These are phyloP conservation scores for Sclerotinia sclerotiorum DNA, from an alignment of 2,329 filamentous ascomycete species.

Conservation along the genomic window DNA sequence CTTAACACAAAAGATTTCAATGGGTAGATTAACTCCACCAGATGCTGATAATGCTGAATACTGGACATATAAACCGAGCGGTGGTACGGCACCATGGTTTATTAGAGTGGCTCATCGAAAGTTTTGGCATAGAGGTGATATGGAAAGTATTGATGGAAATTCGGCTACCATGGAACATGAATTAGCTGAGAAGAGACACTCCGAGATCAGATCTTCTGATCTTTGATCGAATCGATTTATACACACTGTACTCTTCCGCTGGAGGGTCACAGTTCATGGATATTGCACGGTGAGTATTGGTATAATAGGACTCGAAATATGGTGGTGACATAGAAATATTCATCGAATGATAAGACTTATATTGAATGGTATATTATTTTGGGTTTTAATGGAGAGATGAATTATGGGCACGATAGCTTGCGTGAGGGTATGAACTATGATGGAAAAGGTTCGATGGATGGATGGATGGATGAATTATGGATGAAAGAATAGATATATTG, in stretches of 20 bases:
- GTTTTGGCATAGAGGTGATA: conserved; percentile 29
- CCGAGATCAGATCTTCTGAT: conserved; percentile 6
- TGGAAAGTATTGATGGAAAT: conserved; percentile 23
- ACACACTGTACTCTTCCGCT: background rate
- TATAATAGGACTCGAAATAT: too few species aligned
- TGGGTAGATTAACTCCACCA: conserved; percentile 50
- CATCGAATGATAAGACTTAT: too few species aligned
- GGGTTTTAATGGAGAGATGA: background rate
- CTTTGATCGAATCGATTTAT: conserved; percentile 5
- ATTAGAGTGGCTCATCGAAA: conserved; percentile 38
- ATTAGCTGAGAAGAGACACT: conserved; percentile 20
- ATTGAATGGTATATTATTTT: too few species aligned
- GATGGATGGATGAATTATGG: background rate
- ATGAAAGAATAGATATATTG: background rate
- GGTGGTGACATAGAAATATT: background rate
- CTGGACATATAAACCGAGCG: conserved; percentile 52
- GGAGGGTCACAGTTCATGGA: too few species aligned
- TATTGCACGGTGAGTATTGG: background rate
- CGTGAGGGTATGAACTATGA: background rate
- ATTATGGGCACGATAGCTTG: background rate
- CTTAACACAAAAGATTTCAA: conserved; percentile 48
- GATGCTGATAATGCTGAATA: conserved; percentile 56
- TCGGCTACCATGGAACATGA: conserved; percentile 21
- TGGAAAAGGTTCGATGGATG: too few species aligned
- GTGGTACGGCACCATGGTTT: conserved; percentile 57